These are phyloP conservation scores for Brassica hybrid DNA, from an alignment of 441 rosid genomes.

Conservation along the genomic window DNA sequence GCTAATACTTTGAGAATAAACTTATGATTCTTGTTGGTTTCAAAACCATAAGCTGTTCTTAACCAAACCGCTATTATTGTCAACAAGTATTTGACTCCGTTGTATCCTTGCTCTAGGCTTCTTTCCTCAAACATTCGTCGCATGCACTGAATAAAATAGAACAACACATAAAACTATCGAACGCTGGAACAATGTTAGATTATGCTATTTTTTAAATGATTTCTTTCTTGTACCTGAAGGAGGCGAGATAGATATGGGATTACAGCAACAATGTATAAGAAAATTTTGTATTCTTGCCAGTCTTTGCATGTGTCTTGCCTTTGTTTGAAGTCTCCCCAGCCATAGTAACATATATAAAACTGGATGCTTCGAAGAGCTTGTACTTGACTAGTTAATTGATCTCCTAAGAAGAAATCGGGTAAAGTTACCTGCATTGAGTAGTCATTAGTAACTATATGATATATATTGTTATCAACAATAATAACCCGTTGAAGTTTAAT, in stretches of 20 bases:
- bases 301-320: constrained; percentile 41
- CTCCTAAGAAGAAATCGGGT: constrained; percentile 54
- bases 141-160: constrained; percentile 36
- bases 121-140: constrained; percentile 50
- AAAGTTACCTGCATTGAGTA: constrained; percentile 38
- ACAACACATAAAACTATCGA: background rate
- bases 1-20: constrained; percentile 49
- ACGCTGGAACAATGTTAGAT: background rate
- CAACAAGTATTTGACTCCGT: constrained; percentile 47
- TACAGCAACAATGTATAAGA: constrained; percentile 45
- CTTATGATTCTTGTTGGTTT: background rate
- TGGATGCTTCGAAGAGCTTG: constrained; percentile 50
- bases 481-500: constrained; percentile 3
- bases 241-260: constrained; percentile 49
- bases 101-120: constrained; percentile 49
- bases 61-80: constrained; percentile 49
- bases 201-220: background rate
- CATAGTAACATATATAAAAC: constrained; percentile 52
- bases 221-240: constrained; percentile 56
- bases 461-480: no score
- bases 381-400: constrained; percentile 59
- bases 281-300: constrained; percentile 26
- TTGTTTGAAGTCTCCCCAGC: constrained; percentile 50
- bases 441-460: background rate
- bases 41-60: constrained; percentile 42